These are phyloP conservation scores for Candida ovalis DNA, from an alignment of 805 yeast genomes.

Conservation along the genomic window DNA sequence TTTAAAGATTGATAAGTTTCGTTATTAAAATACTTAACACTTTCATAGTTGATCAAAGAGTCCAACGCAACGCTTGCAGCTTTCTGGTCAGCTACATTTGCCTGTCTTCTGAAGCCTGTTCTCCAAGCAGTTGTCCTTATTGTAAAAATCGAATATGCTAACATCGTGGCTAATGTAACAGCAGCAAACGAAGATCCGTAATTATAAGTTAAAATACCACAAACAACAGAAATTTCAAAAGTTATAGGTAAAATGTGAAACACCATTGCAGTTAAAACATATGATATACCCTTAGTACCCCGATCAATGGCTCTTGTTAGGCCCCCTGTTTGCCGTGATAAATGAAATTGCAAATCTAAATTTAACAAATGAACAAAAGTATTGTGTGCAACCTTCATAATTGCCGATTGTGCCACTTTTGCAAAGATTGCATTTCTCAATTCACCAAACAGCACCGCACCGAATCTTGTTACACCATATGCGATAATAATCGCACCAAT, in stretches of 20 bases:
- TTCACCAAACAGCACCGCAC: constrained; percentile 93
- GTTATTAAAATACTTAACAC: constrained; percentile 92
- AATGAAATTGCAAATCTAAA: constrained; percentile 85
- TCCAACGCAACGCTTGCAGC: constrained; percentile 96
- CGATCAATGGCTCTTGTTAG: constrained; percentile 94
- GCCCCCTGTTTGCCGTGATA: constrained; percentile 93
- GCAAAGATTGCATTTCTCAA: constrained; percentile 94
- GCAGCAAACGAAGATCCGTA: constrained; percentile 88
- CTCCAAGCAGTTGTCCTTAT: constrained; percentile 95
- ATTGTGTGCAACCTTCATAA: constrained; percentile 80
- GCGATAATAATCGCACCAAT: constrained; percentile 71
- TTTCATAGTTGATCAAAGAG: constrained; percentile 89
- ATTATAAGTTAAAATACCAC: constrained; percentile 90
- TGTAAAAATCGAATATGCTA: constrained; percentile 83
- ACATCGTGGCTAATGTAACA: constrained; percentile 83
- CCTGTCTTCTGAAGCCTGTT: constrained; percentile 83
- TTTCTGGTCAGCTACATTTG: constrained; percentile 88
- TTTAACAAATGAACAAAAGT: constrained; percentile 81
- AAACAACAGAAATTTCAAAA: constrained; percentile 87
- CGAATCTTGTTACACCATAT: constrained; percentile 91
- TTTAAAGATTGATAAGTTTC: constrained; percentile 75
- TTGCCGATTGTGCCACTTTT: constrained; percentile 90
- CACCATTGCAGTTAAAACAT: constrained; percentile 93
- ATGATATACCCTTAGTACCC: constrained; percentile 96
- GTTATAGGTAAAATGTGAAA: constrained; percentile 92